Conservation (phyloP, 2,329 filamentous ascomycete genomes). For the Emergomyces pasteurianus region DNA sequence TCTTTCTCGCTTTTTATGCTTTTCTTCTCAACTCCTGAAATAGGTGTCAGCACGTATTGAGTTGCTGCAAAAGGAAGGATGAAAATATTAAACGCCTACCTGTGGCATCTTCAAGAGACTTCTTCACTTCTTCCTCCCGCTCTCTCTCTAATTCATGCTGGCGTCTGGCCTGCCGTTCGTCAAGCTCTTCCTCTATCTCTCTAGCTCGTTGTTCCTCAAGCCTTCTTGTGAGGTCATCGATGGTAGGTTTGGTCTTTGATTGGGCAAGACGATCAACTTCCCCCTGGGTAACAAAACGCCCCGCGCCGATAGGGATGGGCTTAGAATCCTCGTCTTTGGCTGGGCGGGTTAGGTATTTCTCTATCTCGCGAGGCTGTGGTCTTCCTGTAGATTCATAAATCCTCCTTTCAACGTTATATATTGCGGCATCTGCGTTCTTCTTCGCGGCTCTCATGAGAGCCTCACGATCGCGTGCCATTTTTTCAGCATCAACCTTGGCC, state of each 20-base stretch:
- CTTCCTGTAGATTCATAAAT: constrained; percentile 63
- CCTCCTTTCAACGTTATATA: constrained; percentile 66
- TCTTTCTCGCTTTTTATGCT: not conserved
- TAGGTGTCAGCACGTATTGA: not conserved
- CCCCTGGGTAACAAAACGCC: constrained; percentile 59
- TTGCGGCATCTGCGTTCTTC: constrained; percentile 60
- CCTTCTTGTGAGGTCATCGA: constrained; percentile 69
- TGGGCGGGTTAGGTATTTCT: constrained; percentile 64
- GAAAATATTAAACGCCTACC: not conserved
- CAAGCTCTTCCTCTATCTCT: constrained; percentile 45
- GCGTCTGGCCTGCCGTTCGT: constrained; percentile 30
- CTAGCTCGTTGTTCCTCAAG: constrained; percentile 57
- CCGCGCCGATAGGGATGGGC: constrained; percentile 60
- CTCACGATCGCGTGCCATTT: constrained; percentile 59
- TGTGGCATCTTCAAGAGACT: not conserved
- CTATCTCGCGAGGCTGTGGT: constrained; percentile 50
- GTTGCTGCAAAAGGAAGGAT: not conserved
- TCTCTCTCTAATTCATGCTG: not conserved
- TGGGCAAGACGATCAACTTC: constrained; percentile 66
- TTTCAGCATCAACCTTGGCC: constrained; percentile 57
- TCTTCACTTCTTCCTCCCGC: not conserved
- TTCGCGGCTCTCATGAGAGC: constrained; percentile 61
- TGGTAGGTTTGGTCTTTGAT: constrained; percentile 59
- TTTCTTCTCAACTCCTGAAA: not conserved
- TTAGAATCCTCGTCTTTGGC: constrained; percentile 48